phyloP scores from a whole-genome alignment of 805 yeast species.

The Blastobotrys chiropterorum region DNA sequence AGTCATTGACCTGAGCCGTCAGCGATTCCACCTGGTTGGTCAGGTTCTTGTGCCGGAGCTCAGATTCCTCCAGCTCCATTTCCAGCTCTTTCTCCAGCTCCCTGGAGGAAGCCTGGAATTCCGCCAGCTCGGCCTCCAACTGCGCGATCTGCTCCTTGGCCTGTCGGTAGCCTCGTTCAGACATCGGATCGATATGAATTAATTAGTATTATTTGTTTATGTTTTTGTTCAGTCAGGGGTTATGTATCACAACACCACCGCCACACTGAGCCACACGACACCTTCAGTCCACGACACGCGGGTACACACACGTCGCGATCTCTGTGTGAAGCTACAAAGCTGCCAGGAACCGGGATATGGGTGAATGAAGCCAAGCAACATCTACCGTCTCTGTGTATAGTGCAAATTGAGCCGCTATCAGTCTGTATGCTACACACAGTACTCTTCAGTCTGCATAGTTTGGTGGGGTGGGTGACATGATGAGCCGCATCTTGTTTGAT shows the following conservation, averaged over 20 bases:
- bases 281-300: too few species aligned
- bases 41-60: slow-evolving; percentile 24
- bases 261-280: not conserved
- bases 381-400: too few species aligned
- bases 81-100: slow-evolving; percentile 43
- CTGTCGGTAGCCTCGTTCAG: slow-evolving; percentile 9
- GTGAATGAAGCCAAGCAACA: too few species aligned
- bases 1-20: slow-evolving; percentile 23
- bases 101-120: slow-evolving; percentile 38
- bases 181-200: not conserved
- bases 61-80: slow-evolving; percentile 35
- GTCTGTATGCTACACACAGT: too few species aligned
- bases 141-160: slow-evolving; percentile 33
- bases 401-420: too few species aligned
- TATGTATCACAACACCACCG: not conserved
- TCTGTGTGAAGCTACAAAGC: too few species aligned
- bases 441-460: too few species aligned
- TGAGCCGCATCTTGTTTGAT: too few species aligned
- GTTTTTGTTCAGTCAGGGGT: not conserved
- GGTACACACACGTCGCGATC: not conserved
- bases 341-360: too few species aligned
- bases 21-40: slow-evolving; percentile 20
- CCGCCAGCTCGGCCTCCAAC: slow-evolving; percentile 37
- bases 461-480: too few species aligned
- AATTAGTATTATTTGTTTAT: not conserved